Evolutionary conservation across 2,329 filamentous ascomycete genomes (phyloP).

Genomic region (Clarireedia sp.): DNA sequence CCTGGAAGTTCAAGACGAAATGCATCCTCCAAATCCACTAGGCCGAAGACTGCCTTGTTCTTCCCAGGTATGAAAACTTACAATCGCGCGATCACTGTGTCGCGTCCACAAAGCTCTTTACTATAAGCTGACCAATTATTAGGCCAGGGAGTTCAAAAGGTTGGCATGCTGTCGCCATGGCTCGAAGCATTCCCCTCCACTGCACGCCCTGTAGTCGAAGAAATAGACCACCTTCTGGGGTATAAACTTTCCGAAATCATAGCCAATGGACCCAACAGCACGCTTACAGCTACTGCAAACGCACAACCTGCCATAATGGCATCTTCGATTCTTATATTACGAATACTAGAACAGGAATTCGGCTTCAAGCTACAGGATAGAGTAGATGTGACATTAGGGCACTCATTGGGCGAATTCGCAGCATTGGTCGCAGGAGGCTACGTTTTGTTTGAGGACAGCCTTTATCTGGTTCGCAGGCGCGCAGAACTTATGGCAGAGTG

Average conservation of each 20-base stretch:
- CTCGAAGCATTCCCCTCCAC: constrained; percentile 76
- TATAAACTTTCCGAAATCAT: constrained; percentile 72
- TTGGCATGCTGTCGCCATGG: constrained; percentile 83
- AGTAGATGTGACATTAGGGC: constrained; percentile 77
- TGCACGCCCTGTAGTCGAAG: constrained; percentile 67
- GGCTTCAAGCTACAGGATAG: constrained; percentile 62
- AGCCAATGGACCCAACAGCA: constrained; percentile 66
- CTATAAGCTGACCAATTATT: constrained; percentile 9
- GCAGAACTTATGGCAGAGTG: constrained; percentile 79
- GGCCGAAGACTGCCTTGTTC: constrained; percentile 32
- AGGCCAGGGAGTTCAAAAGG: constrained; percentile 85
- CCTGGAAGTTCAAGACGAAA: constrained; percentile 16
- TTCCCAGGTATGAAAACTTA: constrained; percentile 30
- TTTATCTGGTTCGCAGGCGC: constrained; percentile 67
- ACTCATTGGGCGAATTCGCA: constrained; percentile 89
- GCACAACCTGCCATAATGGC: constrained; percentile 96
- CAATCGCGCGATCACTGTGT: not conserved
- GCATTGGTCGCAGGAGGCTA: constrained; percentile 81
- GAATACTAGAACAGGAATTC: constrained; percentile 79
- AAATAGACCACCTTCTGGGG: constrained; percentile 73
- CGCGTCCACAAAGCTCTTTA: no score
- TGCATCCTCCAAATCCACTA: constrained; percentile 18
- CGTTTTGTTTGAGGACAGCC: constrained; percentile 66
- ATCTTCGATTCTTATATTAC: constrained; percentile 81
- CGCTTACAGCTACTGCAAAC: constrained; percentile 74